A percentile compares a stretch with the other conserved stretches of the same genome.
Conservation (phyloP, 768 basidiomycete genomes). For the Albatrellus ellisii region DNA sequence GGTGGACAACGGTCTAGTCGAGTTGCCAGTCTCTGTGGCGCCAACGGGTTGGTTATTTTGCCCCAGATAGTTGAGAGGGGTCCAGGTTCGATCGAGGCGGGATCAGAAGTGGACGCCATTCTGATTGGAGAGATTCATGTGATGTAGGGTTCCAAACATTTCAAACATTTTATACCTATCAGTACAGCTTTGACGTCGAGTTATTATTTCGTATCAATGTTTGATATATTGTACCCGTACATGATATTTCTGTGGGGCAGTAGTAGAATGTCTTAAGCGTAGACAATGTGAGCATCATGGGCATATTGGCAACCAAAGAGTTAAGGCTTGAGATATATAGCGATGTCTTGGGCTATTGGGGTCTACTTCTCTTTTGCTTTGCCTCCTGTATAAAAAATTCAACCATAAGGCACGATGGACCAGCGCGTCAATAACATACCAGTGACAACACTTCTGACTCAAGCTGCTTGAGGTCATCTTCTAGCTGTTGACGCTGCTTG, state of each 20-base stretch:
- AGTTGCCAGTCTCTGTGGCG: conserved; percentile 66
- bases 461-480: conserved; percentile 44
- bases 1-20: conserved; percentile 82
- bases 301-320: not conserved
- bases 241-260: no score
- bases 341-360: not conserved
- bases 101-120: conserved; percentile 45
- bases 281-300: not conserved
- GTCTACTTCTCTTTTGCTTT: conserved; percentile 10
- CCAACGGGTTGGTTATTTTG: conserved; percentile 66
- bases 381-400: conserved; percentile 8
- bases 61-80: conserved; percentile 30
- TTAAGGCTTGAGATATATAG: not conserved
- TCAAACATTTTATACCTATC: not conserved
- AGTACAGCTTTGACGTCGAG: not conserved
- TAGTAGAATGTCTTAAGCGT: no score
- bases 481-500: conserved; percentile 55
- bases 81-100: conserved; percentile 30
- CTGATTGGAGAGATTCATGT: conserved; percentile 60
- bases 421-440: conserved; percentile 22
- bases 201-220: not conserved
- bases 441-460: conserved; percentile 48
- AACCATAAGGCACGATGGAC: not conserved
- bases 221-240: not conserved
- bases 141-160: conserved; percentile 9